Evolutionary conservation across 176 grass and related monocot species (phyloP), one percentile per base, ranked within the genome.

Genomic region (Bonia amplexicaulis): DNA sequence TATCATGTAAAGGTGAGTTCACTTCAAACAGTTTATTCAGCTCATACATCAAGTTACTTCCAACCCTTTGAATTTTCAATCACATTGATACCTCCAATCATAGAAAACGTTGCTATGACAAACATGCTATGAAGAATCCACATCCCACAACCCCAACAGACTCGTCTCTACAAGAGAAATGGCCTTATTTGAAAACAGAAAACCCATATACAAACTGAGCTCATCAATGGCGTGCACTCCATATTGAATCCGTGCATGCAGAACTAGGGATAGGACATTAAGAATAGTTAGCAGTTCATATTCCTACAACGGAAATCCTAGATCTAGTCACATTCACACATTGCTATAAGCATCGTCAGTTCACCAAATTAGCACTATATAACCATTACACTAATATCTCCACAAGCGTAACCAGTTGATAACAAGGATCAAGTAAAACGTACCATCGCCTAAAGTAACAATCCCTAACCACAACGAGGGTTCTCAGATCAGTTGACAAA

Each of bases 301-400:
- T 40, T 77, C 78, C 57, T 74, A 44, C 1, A 41, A 8, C 4
- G 8, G 20, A 7, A 33, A 52, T 57, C 20, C 64, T 46, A 76
- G 83, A 85, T 90, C 83, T 46, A 77, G 35, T 45, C 35, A 27
- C 73, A 63, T 29, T 44, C 25, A 47, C 70, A 71, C 4, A 13
- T 37, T 45, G 23, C 25, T 59, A 54, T 33, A 63, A 55, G 29
- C 23, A 77, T 81, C 35, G 6, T 7, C 25, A 15, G 44, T 55
- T 69, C 61, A 71, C 12, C 33, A 35, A 46, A 46, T 1, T 16
- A 77, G 29, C 16, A n/a, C 4, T 54, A 46, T 19, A 39, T 46
- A 71, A 37, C 12, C 25, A 61, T 39, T 62, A 81, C 14, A 46
- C 37, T 66, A 55, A 9, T 19, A 63, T 37, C 15, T 80, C 8